Evolutionary conservation across 1,284 basidiomycete species (phyloP), one percentile per base, ranked within the genome.

Genomic region (Earliella scabrosa): DNA sequence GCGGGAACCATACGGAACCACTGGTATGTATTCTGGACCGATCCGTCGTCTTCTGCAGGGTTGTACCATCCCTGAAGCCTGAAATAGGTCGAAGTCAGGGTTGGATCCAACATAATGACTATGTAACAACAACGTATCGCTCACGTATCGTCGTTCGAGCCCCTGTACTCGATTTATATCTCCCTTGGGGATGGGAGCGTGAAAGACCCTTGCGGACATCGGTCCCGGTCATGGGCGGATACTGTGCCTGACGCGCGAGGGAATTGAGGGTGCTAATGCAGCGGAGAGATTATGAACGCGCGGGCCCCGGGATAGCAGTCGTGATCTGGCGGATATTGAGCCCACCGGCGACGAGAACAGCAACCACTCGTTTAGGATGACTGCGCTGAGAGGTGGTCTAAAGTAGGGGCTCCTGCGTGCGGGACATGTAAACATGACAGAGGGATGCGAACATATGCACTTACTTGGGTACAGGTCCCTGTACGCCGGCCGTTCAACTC

Each of bases 51-150:
- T 23, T 24, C 39, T 18, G 8, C 39, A 41, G 20, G 39, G 9
- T 14, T 18, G 21, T 13, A 10, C 21, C 39, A 41, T 48, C 51
- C n/a, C 44, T 32, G 6, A 23, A 18, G 35, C 50, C 31, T 26
- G 36, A 44, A 48, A 48, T 54, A 43, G 9, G 27, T 48, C 32
- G 26, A 36, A 26, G 45, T 44, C 41, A 35, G 23, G 16, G 16
- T 20, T 36, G 21, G 27, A 32, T 36, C 45, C 38, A 10, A 31
- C 40, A 29, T 54, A 36, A 40, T 21, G 10, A 27, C 36, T 45
- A 44, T 39, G 47, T 58, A 39, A 50, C 20, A 20, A 2, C 18
- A 39, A 58, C 51, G 56, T 58, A 50, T 36, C 24, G 8, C 38
- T 58, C 47, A 58, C 56, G 56, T 54, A 24, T 21, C 11, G 23